Evolutionary conservation across 2,329 filamentous ascomycete genomes (phyloP).

Genomic region (Aspergillus sergii): DNA sequence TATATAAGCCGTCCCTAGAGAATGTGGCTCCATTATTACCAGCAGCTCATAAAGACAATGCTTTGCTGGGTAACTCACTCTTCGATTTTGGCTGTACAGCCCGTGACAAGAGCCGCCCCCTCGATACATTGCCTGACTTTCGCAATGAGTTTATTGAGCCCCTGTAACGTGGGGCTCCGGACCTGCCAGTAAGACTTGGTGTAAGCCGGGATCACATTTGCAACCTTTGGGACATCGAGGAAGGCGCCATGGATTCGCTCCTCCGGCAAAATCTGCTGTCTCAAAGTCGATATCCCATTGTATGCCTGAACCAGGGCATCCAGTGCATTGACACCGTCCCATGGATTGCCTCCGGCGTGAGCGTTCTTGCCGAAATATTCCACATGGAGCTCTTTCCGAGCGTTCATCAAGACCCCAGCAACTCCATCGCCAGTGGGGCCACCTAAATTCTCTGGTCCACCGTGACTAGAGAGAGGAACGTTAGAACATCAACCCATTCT

Average conservation of each 20-base stretch:
- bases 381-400: slow-evolving; percentile 40
- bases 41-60: too few species aligned
- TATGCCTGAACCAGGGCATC: slow-evolving; percentile 57
- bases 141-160: slow-evolving; percentile 32
- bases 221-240: slow-evolving; percentile 54
- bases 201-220: slow-evolving; percentile 60
- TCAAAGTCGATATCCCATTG: slow-evolving; percentile 52
- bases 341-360: slow-evolving; percentile 60
- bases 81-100: too few species aligned
- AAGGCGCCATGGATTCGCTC: slow-evolving; percentile 59
- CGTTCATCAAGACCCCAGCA: slow-evolving; percentile 34
- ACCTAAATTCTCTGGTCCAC: slow-evolving; percentile 23
- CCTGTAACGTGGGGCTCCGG: slow-evolving; percentile 46
- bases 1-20: too few species aligned
- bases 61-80: too few species aligned
- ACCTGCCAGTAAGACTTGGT: slow-evolving; percentile 51
- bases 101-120: too few species aligned
- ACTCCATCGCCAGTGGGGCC: slow-evolving; percentile 24
- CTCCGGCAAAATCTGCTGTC: slow-evolving; percentile 59
- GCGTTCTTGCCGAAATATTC: slow-evolving; percentile 55
- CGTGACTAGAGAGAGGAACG: slow-evolving; percentile 21
- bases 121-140: too few species aligned
- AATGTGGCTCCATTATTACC: too few species aligned
- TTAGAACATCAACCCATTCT: too few species aligned
- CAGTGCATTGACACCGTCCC: slow-evolving; percentile 62